A percentile compares a stretch with the other conserved stretches of the same genome.
Evolutionary conservation across 164 flowering plant genomes (phyloP).

Genomic region (Umbellularia californica): DNA sequence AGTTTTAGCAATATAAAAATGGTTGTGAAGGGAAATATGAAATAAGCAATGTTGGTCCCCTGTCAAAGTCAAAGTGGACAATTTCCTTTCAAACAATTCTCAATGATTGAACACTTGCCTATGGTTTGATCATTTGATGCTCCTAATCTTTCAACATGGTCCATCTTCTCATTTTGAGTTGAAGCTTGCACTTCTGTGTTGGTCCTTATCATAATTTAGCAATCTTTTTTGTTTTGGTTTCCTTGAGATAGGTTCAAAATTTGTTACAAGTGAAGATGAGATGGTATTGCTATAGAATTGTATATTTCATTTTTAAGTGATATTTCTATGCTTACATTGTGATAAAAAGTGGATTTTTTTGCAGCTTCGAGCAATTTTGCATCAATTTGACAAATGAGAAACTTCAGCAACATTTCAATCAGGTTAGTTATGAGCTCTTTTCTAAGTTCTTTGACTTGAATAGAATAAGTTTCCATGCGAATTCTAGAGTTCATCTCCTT

Average conservation of each 20-base stretch:
- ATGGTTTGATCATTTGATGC: no score
- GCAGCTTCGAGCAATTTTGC: conserved; percentile 1
- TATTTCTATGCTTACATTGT: neutral
- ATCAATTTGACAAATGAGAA: conserved; percentile 2
- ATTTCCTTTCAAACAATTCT: no score
- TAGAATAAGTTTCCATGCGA: no score
- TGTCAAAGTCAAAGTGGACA: no score
- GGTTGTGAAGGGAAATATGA: no score
- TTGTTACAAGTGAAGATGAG: neutral
- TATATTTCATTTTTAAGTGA: neutral
- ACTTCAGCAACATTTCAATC: conserved; percentile 2
- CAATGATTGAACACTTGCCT: no score
- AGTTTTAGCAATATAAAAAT: no score
- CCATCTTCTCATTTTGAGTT: no score
- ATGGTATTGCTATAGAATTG: neutral
- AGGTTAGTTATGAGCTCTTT: neutral
- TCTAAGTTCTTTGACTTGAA: neutral
- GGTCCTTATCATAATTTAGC: neutral
- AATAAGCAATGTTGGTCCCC: no score
- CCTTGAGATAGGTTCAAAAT: neutral
- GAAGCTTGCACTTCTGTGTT: neutral
- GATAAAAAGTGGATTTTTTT: neutral
- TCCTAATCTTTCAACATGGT: no score
- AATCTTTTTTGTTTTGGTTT: neutral
- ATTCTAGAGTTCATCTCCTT: neutral